Evolutionary conservation across 228 moss, liverwort and hornwort species (phyloP), one percentile per base, ranked within the genome.

Genomic region (Sphagnum magellanicum): DNA sequence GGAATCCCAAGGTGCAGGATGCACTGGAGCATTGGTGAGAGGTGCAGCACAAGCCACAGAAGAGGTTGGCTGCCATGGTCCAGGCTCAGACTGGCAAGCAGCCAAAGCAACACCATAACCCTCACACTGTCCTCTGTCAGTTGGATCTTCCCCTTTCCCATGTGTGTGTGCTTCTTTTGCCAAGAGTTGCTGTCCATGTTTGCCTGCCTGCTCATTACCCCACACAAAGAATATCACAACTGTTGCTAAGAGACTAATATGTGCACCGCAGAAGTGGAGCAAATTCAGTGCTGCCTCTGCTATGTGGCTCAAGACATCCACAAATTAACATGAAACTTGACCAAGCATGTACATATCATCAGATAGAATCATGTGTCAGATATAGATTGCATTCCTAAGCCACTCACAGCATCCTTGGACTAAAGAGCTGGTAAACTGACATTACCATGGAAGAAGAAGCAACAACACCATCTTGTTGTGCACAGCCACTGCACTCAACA

Each of bases 401-500:
- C 32, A 32, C 32, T 32, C 32, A 2, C 32, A 32, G 3, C 32
- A 32, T 32, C 32, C 32, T 32, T 32, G 32, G 32, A 32, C 55
- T 55, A 55, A 55, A 55, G 55, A 8, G 12, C 5, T 15, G 53
- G 53, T 13, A 53, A 55, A 53, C 65, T 81, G 63, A 32, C 32
- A 32, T 32, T 75, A 85, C 85, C 85, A 81, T 53, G 73, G 81
- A 64, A 51, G 71, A 65, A 5, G 81, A 67, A 63, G 71, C 72
- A 50, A 73, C 70, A 53, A 78, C 73, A 59, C 80, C 78, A 73
- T 75, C 79, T 15, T 50, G 66, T 71, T 84, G 87, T n/a, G 90
- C 81, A 73, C 98, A 98, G 14, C 85, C 72, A 57, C 79, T 81
- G 80, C 98, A 98, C 75, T 98, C 94, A 52, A 98, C 91, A 69